Evolutionary conservation across 2,329 filamentous ascomycete genomes (phyloP).

Genomic region (Daldinia eschscholtzii): DNA sequence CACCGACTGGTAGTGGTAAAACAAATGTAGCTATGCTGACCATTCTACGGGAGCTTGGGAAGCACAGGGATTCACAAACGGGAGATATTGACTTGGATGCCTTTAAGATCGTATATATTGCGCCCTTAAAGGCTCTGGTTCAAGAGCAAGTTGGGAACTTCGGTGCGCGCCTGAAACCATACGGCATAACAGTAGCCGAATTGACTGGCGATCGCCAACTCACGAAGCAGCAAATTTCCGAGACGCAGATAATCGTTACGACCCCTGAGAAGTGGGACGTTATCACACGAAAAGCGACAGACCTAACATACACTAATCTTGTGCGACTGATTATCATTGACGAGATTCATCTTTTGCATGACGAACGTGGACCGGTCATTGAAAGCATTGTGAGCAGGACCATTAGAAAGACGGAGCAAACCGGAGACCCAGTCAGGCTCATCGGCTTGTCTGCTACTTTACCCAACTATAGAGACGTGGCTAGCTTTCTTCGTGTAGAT

Average conservation of each 20-base stretch:
- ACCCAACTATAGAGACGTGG: constrained; percentile 96
- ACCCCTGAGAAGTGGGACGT: constrained; percentile 99
- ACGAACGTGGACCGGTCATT: constrained; percentile 94
- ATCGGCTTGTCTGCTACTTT: constrained; percentile 94
- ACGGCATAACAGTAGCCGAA: constrained; percentile 93
- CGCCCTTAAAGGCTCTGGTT: constrained; percentile 93
- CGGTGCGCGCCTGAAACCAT: constrained; percentile 88
- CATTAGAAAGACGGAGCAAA: constrained; percentile 92
- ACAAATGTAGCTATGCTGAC: constrained; percentile 98
- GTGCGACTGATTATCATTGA: constrained; percentile 97
- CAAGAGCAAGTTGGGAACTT: constrained; percentile 99
- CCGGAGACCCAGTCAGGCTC: constrained; percentile 90
- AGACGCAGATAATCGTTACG: constrained; percentile 98
- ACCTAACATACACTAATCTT: constrained; percentile 96
- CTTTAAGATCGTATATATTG: constrained; percentile 99
- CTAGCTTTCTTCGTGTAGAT: constrained; percentile 93
- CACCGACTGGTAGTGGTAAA: constrained; percentile 96
- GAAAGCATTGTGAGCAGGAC: constrained; percentile 97
- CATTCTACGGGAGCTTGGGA: constrained; percentile 95
- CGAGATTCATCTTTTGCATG: constrained; percentile 96
- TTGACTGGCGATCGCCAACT: constrained; percentile 97
- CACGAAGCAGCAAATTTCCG: constrained; percentile 97
- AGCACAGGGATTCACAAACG: constrained; percentile 87
- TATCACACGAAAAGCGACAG: constrained; percentile 96
- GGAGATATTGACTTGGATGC: constrained; percentile 96